A percentile compares a stretch with the other conserved stretches of the same genome.
Conservation (phyloP, 805 yeast genomes). For the Komagataella populi region DNA sequence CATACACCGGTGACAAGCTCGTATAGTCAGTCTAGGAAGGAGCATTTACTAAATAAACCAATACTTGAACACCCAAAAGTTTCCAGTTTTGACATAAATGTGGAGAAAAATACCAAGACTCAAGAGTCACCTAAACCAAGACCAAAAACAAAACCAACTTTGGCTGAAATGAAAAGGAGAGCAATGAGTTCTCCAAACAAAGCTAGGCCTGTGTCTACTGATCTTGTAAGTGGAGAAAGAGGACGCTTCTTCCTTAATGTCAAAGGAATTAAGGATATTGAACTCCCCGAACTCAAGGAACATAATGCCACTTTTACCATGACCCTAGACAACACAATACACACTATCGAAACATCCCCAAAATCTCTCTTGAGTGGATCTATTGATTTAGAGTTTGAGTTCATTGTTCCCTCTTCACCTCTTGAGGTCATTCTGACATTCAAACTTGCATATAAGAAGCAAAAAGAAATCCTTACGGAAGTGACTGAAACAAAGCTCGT, state of each 20-base stretch:
- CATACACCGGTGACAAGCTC: background rate
- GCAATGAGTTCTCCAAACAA: background rate
- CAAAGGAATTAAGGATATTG: constrained; percentile 28
- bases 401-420: constrained; percentile 38
- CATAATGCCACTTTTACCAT: constrained; percentile 36
- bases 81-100: background rate
- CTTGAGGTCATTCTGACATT: constrained; percentile 60
- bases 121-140: background rate
- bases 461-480: constrained; percentile 39
- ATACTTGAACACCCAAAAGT: background rate
- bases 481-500: constrained; percentile 35
- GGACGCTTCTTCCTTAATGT: constrained; percentile 45
- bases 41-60: background rate
- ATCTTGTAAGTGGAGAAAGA: constrained; percentile 15
- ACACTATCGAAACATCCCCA: constrained; percentile 48
- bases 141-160: background rate
- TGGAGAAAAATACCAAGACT: background rate
- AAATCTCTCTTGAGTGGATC: constrained; percentile 17
- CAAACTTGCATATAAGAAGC: constrained; percentile 46
- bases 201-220: background rate
- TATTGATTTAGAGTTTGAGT: constrained; percentile 68
- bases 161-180: background rate
- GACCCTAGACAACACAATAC: constrained; percentile 70
- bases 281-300: constrained; percentile 29
- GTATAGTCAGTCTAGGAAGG: background rate